Base-by-base conservation (phyloP, 345 rosid genomes). In the Ricinus communis region DNA sequence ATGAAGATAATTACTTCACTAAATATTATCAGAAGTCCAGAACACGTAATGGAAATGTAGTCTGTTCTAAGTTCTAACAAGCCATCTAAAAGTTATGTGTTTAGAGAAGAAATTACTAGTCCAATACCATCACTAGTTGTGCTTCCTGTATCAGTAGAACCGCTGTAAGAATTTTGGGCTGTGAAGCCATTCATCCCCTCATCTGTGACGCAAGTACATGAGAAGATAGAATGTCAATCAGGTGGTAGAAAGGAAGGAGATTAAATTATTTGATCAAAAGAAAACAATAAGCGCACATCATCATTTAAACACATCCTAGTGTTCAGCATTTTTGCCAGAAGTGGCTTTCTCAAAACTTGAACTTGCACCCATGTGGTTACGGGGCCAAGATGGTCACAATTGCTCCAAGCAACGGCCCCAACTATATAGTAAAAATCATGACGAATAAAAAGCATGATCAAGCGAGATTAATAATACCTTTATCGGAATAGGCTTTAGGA, bases 91-190 rank as follows among this genome's bases (percentile, higher is more conserved):
- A 24, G n/a, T 52, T 63, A 40, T 13, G 30, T 57, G 33, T 46
- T 18, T 33, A 2, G 4, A 22, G 27, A 19, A 45, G 74, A 74
- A 65, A 14, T 55, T 55, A 56, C 5, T 24, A 51, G 60, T 49
- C 27, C 27, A 36, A 57, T 84, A 94, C 98, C 91, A 71, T 84
- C 90, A 62, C 81, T 88, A 69, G 62, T 74, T 71, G 82, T 25
- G 67, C 76, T 84, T 57, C 74, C 85, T 19, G 51, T 57, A 58
- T 85, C 86, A 27, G 79, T 31, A 21, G 85, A 76, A 69, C 86
- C 81, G 69, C 50, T 73, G 68, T 66, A 76, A 46, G 89, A 74
- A 66, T 45, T 65, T 6, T 82, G 82, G 57, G 80, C 25, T 3
- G n/a, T 61, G 59, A 79, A 73, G 74, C 84, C 87, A 81, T 87